Base-by-base conservation (phyloP, 1,139 yeast genomes). In the Geotrichum phurueaensis region DNA sequence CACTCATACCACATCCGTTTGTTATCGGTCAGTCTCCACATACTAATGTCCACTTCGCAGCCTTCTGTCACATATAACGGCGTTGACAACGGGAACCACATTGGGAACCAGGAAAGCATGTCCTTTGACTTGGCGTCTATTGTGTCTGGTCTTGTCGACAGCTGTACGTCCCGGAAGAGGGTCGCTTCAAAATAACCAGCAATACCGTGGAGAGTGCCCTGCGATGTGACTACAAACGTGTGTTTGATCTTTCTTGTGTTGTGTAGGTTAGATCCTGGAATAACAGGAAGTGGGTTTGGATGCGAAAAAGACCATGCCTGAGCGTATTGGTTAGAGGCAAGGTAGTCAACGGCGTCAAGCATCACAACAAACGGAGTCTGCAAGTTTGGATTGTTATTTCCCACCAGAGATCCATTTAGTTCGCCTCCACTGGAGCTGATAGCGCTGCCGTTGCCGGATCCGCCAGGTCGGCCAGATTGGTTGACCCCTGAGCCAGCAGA, bases 151-250 rank as follows among this genome's bases (percentile, higher is more conserved):
- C 79, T 72, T 20, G 82, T 85, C 6, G 87, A 81, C 5, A 91
- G 74, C 23, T 72, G 73, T 43, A 86, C 76, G 56, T 83, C 84
- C 0, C 80, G 82, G 70, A 84, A 88, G 18, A 91, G 77, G 0
- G 73, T 79, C 0, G 95, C 84, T n/a, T 79, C 79, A 69, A 92
- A 91, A 68, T 78, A 84, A 0, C 97, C 97, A 7, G 85, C 78
- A 53, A 92, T 73, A 0, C 94, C 96, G 70, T 89, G 92, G 7
- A 89, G 71, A 13, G 79, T 79, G 1, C 84, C 80, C 61, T 81
- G 79, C 55, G 78, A 73, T 10, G 78, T 73, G 7, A 78, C 70
- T 33, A 73, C 70, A 63, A 80, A 80, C 10, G 75, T 68, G 61
- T 73, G 66, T 64, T 73, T 67, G 63, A 73, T 61, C 61, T 70